Evolutionary conservation across 345 rosid genomes (phyloP), one percentile per base, ranked within the genome.

Genomic region (Xanthoceras sorbifolium): DNA sequence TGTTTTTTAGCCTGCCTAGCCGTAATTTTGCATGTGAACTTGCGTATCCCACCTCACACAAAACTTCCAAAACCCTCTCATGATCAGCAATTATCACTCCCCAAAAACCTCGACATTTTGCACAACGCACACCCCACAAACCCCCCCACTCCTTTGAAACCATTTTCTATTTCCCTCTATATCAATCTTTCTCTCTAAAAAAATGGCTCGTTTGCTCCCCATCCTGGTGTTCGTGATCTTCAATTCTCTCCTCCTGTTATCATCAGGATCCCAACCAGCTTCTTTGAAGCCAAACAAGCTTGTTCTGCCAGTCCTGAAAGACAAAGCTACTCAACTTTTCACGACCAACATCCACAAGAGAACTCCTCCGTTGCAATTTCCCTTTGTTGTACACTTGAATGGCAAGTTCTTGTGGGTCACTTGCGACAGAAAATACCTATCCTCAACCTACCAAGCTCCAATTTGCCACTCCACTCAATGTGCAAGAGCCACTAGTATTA

Each of bases 401-500:
- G 79, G 83, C 7, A 66, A 50, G 32, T 74, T 67, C 46, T 9
- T 74, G 23, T 84, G 82, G 83, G 79, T 76, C 25, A 67, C 73
- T 31, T 84, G 85, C 9, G 64, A 81, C 14, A 5, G 59, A 31
- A 69, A 29, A 66, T 80, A 86, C 78, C 25, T 54, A 32, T 84
- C 89, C 9, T 77, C 84, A n/a, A 73, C 87, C 0, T 84, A 72
- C 72, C 59, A 65, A 0, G 82, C 82, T 38, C 86, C 85, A 8
- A 46, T 20, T n/a, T 86, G 84, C 73, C 82, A 64, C 67, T 80
- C 85, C 1, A 74, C 82, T 20, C 81, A 66, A 29, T 80, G 85
- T 44, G 62, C 71, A 54, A 76, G 42, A 76, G 84, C 84, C 17
- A 22, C 10, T 42, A 9, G 40, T 32, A 28, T n/a, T n/a, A n/a